Evolutionary conservation across 2,329 filamentous ascomycete genomes (phyloP).

Genomic region (Beauveria caledonica): DNA sequence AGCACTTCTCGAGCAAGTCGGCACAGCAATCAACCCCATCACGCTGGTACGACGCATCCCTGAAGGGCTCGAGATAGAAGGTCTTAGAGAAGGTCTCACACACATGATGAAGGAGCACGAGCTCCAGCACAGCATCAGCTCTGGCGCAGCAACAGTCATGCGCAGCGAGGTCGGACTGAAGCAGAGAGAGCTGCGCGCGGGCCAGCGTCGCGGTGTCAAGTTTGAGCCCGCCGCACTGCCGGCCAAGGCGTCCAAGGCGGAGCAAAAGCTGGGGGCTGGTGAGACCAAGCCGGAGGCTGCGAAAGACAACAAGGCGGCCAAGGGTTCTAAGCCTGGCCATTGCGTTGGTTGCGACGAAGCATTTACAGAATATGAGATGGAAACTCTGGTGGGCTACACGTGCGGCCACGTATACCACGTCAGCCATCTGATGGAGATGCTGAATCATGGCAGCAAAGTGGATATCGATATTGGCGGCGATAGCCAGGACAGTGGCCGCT

Average conservation of each 20-base stretch:
- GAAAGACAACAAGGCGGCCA: conserved; percentile 16
- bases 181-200: conserved; percentile 71
- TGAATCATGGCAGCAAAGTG: conserved; percentile 36
- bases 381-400: conserved; percentile 70
- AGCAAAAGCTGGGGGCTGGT: conserved; percentile 18
- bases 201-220: conserved; percentile 78
- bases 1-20: conserved; percentile 84
- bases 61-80: conserved; percentile 85
- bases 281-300: conserved; percentile 16
- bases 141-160: conserved; percentile 79
- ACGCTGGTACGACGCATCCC: conserved; percentile 84
- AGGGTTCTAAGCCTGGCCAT: conserved; percentile 40
- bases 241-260: conserved; percentile 34
- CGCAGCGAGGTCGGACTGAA: conserved; percentile 78
- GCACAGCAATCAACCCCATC: conserved; percentile 88
- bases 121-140: conserved; percentile 85
- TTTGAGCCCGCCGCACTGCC: conserved; percentile 54
- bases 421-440: conserved; percentile 54
- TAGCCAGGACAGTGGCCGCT: conserved; percentile 36
- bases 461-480: conserved; percentile 40
- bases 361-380: conserved; percentile 54
- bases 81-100: conserved; percentile 76
- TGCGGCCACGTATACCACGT: conserved; percentile 80
- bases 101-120: conserved; percentile 95
- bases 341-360: conserved; percentile 50